Evolutionary conservation across 345 rosid species (phyloP), one percentile per base, ranked within the genome.

Genomic region (Brassica juncea): DNA sequence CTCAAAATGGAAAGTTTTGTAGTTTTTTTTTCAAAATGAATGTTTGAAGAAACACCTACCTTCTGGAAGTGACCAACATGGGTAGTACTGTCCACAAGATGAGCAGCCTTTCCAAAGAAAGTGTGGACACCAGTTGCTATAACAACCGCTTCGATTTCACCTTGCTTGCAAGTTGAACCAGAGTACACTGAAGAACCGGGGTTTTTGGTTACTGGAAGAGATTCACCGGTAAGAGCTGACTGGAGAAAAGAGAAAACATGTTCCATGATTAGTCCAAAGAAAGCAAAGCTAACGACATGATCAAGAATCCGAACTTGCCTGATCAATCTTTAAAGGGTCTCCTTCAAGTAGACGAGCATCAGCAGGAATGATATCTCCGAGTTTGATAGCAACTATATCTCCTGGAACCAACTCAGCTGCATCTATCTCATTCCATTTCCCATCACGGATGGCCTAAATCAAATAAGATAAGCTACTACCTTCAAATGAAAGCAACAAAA

Each of bases 91-190:
- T 93, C 98, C n/a, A 93, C 97, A 77, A 93, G 97, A 86, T 93
- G 95, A 84, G 97, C 98, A 2, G 97, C 98, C 81, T 89, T 93
- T 47, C 98, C 97, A 11, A 93, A 93, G 93, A 93, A 93, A 72
- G 97, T 93, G 63, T 84, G 94, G 2, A 93, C 97, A 71, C 98
- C 98, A 11, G 98, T 93, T 0, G 97, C 98, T 11, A 90, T 92
- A 37, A 92, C 92, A 63, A 94, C 88, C 14, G 96, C 98, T 84
- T 94, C 98, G 21, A 94, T 89, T 71, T 94, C 97, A 47, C 98
- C 98, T 90, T 88, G 94, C 79, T 93, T 93, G 55, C 97, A 93
- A 23, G 94, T 93, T 76, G 98, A 94, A 55, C 97, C 97, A 21
- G 97, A 90, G 84, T 88, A 94, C 59, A 94, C 92, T 68, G 93